Base-by-base conservation (phyloP, 305 asterid species). In the Vinca major region DNA sequence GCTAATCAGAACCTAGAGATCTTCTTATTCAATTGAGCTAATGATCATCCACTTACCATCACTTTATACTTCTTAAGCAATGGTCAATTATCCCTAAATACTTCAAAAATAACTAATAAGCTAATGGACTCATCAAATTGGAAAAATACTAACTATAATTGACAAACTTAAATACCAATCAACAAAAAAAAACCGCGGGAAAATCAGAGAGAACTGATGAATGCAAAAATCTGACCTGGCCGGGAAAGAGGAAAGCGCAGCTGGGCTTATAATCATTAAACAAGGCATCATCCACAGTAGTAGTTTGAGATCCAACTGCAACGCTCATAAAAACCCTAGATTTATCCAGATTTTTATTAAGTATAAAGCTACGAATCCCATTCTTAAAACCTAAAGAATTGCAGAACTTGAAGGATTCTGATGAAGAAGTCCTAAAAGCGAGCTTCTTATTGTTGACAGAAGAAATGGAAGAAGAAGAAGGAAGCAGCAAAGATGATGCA, bases 231-330 rank as follows among this genome's bases (percentile, higher is more conserved):
- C 82, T 19, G 37, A 92, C 97, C 97, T 93, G 99, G 21, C 99
- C 99, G 43, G 99, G 99, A 65, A 93, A 93, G 69, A 93, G 88
- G 80, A 93, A 93, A 72, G 95, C 99, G 66, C 79, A 71, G 63
- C 86, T 83, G 83, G 96, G 89, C 73, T 83, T 89, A 67, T 86
- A 90, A 71, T 87, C 97, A 61, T 80, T 71, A 69, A 87, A 90
- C 58, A 87, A 72, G 64, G 86, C 79, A 74, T 93, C 99, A 64
- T 83, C 88, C 3, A 78, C 84, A 16, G 68, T 67, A 69, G 82
- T 68, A 69, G 82, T 63, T 68, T 77, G 86, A 65, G 95, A 85
- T 80, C 98, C 93, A 62, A 84, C 90, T 72, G 88, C 77, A 48
- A 78, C 77, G 76, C 88, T 87, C 91, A 82, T 86, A 51, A 67